These are phyloP conservation scores for Colletotrichum eremochloae DNA, from an alignment of 2,329 filamentous ascomycete species.

Conservation along the genomic window DNA sequence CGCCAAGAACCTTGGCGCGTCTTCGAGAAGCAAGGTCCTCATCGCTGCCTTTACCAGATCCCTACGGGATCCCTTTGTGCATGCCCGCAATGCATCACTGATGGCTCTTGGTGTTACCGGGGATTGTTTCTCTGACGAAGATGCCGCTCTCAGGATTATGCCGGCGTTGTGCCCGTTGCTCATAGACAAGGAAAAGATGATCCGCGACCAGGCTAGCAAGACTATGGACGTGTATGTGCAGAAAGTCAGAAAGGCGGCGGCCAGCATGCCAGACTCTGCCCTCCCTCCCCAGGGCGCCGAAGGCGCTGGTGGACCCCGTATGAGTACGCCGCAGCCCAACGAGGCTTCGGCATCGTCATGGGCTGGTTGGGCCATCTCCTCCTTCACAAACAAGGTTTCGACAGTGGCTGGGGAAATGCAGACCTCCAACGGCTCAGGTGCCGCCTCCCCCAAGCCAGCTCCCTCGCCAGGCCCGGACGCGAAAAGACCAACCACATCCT, in stretches of 20 bases:
- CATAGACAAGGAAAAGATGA: slow-evolving; percentile 94
- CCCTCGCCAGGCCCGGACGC: slow-evolving; percentile 56
- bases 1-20: slow-evolving; percentile 84
- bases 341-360: slow-evolving; percentile 75
- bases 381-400: slow-evolving; percentile 94
- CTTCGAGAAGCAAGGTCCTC: slow-evolving; percentile 88
- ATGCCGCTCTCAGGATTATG: slow-evolving; percentile 86
- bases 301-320: slow-evolving; percentile 72
- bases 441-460: slow-evolving; percentile 57
- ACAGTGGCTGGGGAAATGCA: slow-evolving; percentile 89
- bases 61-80: slow-evolving; percentile 92
- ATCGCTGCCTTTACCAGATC: slow-evolving; percentile 93
- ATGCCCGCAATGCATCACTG: slow-evolving; percentile 90
- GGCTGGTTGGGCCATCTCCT: slow-evolving; percentile 98
- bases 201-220: slow-evolving; percentile 92
- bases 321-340: slow-evolving; percentile 79
- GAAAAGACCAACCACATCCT: slow-evolving; percentile 58
- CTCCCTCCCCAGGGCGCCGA: slow-evolving; percentile 74
- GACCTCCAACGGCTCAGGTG: slow-evolving; percentile 61
- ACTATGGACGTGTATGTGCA: slow-evolving; percentile 89
- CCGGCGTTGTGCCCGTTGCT: slow-evolving; percentile 87
- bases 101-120: slow-evolving; percentile 87
- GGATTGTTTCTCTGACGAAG: slow-evolving; percentile 90
- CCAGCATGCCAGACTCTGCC: slow-evolving; percentile 83
- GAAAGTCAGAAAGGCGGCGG: slow-evolving; percentile 83